phyloP scores from a whole-genome alignment of 306 rosid genomes.

The Leucaena leucocephala region DNA sequence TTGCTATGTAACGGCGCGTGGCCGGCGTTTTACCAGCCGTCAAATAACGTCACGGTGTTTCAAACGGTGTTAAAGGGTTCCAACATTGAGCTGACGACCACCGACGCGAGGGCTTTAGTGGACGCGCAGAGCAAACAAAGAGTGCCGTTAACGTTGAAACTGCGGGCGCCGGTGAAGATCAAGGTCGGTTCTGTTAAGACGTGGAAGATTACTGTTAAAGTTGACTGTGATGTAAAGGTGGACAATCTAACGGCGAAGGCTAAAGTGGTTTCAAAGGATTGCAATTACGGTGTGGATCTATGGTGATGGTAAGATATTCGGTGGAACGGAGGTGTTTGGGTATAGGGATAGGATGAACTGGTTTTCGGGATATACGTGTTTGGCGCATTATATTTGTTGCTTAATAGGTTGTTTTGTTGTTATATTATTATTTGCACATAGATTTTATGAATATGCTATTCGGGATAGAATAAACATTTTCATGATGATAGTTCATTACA shows the following conservation, averaged over 20 bases:
- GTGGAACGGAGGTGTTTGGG: neutral
- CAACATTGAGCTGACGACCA: slow-evolving; percentile 37
- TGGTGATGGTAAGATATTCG: slow-evolving; percentile 21
- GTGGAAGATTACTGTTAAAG: slow-evolving; percentile 62
- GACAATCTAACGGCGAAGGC: slow-evolving; percentile 57
- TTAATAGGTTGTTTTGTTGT: neutral
- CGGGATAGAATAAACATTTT: slow-evolving; percentile 12
- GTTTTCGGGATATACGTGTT: slow-evolving; percentile 15
- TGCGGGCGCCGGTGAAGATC: slow-evolving; percentile 56
- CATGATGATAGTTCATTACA: neutral
- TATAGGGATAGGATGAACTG: neutral
- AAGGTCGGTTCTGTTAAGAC: slow-evolving; percentile 61
- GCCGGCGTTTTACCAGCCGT: slow-evolving; percentile 75
- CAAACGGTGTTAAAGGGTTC: slow-evolving; percentile 50
- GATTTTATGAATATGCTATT: neutral
- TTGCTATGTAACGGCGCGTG: slow-evolving; percentile 53
- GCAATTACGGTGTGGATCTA: slow-evolving; percentile 46
- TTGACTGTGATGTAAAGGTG: slow-evolving; percentile 57
- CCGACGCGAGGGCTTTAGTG: slow-evolving; percentile 33
- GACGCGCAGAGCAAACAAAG: slow-evolving; percentile 41
- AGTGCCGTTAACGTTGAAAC: slow-evolving; percentile 53
- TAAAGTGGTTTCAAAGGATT: slow-evolving; percentile 46
- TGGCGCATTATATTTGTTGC: neutral
- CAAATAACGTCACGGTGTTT: slow-evolving; percentile 63
- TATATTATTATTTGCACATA: neutral